Evolutionary conservation across 2,329 filamentous ascomycete species (phyloP).

Genomic region (Penicillium freii): DNA sequence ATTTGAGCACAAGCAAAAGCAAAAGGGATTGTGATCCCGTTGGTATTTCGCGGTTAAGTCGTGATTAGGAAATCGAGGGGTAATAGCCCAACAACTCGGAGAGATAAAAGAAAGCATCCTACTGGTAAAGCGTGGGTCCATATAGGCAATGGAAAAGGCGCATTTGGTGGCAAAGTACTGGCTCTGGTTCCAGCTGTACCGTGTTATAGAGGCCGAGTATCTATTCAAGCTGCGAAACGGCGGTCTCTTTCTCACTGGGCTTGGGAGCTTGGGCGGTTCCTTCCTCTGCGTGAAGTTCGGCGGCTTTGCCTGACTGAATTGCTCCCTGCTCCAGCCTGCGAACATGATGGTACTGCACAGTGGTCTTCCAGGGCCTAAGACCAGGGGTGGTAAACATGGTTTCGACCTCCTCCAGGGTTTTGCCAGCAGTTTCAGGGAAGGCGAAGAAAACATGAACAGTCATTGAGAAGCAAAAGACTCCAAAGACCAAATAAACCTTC

Average conservation of each 20-base stretch:
- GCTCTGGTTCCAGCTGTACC: not conserved
- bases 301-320: constrained; percentile 14
- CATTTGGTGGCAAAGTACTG: not conserved
- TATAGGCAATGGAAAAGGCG: not conserved
- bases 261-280: not conserved
- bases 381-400: constrained; percentile 59
- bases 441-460: constrained; percentile 64
- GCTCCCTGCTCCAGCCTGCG: constrained; percentile 18
- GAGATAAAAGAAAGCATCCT: not conserved
- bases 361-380: constrained; percentile 20
- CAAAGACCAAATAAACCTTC: constrained; percentile 71
- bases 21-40: not conserved
- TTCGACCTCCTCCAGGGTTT: constrained; percentile 74
- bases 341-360: constrained; percentile 19
- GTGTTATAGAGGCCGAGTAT: not conserved
- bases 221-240: constrained; percentile 6
- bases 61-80: not conserved
- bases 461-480: constrained; percentile 65
- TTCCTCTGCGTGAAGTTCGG: constrained; percentile 14
- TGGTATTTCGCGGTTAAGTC: not conserved
- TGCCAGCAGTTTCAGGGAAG: constrained; percentile 50
- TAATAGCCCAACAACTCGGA: not conserved
- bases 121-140: not conserved
- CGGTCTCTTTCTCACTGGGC: constrained; percentile 6
- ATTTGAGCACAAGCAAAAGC: not conserved